Percentiles rank a stretch among this genome's conserved stretches.
Conservation (phyloP, 352 stramenopile genomes). For the Pythium vanterpoolii region DNA sequence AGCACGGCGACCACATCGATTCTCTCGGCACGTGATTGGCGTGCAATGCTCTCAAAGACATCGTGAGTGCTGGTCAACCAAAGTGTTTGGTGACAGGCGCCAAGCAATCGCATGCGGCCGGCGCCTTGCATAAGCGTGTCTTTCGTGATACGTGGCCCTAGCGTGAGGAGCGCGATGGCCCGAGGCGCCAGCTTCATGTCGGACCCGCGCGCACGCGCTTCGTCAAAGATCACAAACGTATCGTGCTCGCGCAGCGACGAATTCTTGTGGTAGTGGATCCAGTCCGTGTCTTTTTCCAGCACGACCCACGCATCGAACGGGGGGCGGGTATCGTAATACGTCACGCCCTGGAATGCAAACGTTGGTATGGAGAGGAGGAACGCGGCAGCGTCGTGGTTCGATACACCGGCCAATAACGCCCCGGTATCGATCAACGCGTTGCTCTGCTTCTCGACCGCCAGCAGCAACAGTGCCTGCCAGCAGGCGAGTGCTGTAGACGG, state of each 20-base stretch:
- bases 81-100: conserved; percentile 51
- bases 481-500: neutral
- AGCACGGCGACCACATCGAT: conserved; percentile 31
- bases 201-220: conserved; percentile 80
- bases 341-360: conserved; percentile 47
- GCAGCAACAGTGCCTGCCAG: conserved; percentile 47
- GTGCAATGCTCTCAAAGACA: conserved; percentile 36
- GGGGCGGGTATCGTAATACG: conserved; percentile 71
- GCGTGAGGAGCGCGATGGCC: conserved; percentile 73
- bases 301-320: conserved; percentile 75
- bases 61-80: conserved; percentile 67
- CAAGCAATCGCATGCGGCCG: conserved; percentile 81
- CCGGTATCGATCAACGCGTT: conserved; percentile 86
- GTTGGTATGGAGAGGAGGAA: conserved; percentile 34
- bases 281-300: conserved; percentile 46
- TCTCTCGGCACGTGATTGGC: neutral
- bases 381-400: conserved; percentile 44
- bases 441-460: conserved; percentile 34
- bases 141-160: conserved; percentile 85
- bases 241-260: conserved; percentile 77
- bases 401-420: conserved; percentile 68
- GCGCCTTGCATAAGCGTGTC: conserved; percentile 94
- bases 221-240: conserved; percentile 91
- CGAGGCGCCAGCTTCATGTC: conserved; percentile 85
- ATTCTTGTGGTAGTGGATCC: conserved; percentile 44